Conservation (phyloP, 2,329 filamentous ascomycete species). For the Ascochyta fabae region DNA sequence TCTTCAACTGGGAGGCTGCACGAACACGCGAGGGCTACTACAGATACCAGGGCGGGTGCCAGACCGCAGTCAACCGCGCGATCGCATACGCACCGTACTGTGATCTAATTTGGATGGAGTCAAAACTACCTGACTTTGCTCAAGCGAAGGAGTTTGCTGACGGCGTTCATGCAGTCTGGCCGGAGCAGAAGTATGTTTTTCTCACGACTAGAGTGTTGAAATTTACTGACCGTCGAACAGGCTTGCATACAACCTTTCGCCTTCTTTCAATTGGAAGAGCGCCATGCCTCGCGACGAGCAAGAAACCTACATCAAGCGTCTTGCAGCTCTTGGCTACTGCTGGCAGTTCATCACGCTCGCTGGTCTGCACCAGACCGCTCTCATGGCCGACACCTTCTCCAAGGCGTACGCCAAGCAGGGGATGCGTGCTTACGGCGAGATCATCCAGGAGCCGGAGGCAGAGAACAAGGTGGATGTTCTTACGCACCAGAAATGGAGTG, state of each 20-base stretch:
- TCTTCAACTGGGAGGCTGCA: slow-evolving; percentile 95
- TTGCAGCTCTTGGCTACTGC: slow-evolving; percentile 89
- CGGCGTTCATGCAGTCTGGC: slow-evolving; percentile 92
- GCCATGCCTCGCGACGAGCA: slow-evolving; percentile 92
- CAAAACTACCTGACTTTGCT: slow-evolving; percentile 87
- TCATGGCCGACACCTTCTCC: slow-evolving; percentile 89
- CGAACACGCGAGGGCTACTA: slow-evolving; percentile 95
- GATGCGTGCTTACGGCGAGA: slow-evolving; percentile 96
- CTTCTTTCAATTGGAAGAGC: slow-evolving; percentile 99
- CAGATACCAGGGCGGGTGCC: slow-evolving; percentile 87
- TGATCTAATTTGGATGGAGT: slow-evolving; percentile 99
- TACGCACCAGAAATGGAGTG: slow-evolving; percentile 98
- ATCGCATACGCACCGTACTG: slow-evolving; percentile 91
- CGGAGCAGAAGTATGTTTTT: slow-evolving; percentile 84
- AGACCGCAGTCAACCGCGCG: slow-evolving; percentile 89
- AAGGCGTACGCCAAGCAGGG: slow-evolving; percentile 79
- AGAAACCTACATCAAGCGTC: slow-evolving; percentile 94
- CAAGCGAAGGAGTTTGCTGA: slow-evolving; percentile 94
- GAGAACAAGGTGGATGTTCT: slow-evolving; percentile 89
- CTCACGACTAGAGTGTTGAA: not conserved
- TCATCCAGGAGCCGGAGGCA: slow-evolving; percentile 98
- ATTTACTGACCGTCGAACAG: slow-evolving; percentile 52
- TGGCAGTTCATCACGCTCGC: slow-evolving; percentile 99
- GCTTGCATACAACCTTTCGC: slow-evolving; percentile 96
- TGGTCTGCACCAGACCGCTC: slow-evolving; percentile 91